A percentile compares a stretch with the other conserved stretches of the same genome.
Evolutionary conservation across 768 basidiomycete species (phyloP).

Genomic region (Trametes punicea): DNA sequence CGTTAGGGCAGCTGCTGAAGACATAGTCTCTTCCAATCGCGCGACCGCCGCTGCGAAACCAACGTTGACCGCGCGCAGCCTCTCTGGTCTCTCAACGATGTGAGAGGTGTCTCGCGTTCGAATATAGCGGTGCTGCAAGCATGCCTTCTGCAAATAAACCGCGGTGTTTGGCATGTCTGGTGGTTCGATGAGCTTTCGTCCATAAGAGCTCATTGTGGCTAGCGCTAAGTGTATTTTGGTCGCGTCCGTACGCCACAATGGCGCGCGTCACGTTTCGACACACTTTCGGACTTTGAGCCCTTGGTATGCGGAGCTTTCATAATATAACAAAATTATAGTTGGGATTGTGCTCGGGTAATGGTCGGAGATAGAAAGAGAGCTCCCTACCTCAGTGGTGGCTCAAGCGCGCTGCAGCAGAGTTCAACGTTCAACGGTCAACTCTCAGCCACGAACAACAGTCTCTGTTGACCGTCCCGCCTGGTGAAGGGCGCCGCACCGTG

Average conservation of each 20-base stretch:
- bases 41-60: conserved; percentile 81
- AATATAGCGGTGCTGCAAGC: conserved; percentile 73
- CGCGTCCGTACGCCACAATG: no score
- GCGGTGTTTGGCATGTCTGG: conserved; percentile 4
- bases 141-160: conserved; percentile 64
- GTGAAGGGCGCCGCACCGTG: no score
- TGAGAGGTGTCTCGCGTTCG: conserved; percentile 68
- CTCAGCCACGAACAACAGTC: not conserved
- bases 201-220: not conserved
- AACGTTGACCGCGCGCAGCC: conserved; percentile 77
- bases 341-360: no score
- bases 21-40: conserved; percentile 48
- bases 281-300: no score
- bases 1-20: not conserved
- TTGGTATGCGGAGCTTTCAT: no score
- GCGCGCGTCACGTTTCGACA: no score
- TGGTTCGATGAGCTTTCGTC: not conserved
- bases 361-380: no score
- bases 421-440: no score
- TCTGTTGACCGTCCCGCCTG: not conserved
- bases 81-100: conserved; percentile 89
- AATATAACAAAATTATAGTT: no score
- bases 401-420: no score
- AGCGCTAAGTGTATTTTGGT: no score
- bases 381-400: no score